Base-by-base conservation (phyloP, 164 flowering plant genomes). In the Amborella trichopoda region DNA sequence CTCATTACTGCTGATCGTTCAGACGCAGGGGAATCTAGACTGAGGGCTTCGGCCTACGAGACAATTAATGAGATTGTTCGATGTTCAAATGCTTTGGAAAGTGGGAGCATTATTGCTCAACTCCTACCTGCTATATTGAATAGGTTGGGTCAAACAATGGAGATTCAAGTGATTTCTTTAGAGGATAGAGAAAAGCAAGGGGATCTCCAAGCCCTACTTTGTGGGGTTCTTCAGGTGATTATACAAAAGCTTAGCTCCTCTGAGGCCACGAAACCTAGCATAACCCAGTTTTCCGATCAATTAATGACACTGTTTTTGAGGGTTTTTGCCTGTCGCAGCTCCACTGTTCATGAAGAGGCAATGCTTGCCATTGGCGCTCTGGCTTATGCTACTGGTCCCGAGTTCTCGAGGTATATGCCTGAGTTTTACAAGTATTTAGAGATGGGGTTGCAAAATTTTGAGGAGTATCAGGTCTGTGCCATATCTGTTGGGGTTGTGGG, bases 281-380 rank as follows among this genome's bases (percentile, higher is more conserved):
- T 84, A 9, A 71, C 77, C 26, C 84, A 81, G 62, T 57, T 58
- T 14, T 79, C 83, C 14, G 90, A 85, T 59, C 79, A 74, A 49
- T 72, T 85, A 26, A 85, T 85, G 95, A 16, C 70, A 2, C 47
- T 75, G 58, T 77, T 84, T 55, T 81, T 84, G 19, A 72, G 53
- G 46, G 84, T 84, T 28, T 79, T 84, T 68, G 79, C 62, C 22
- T 84, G 95, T 59, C 78, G 77, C 40, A 79, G 87, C 52, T 70
- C 90, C n/a, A 79, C 87, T 9, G 95, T 84, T 32, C 87, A 84
- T 47, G 90, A 84, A 58, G 94, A 84, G 64, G 90, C 87, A 2
- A 81, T 84, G 94, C 94, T 84, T 55, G 89, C 89, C 14, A 81
- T 84, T 46, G 94, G 94, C 23, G 78, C 94, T 12, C 68, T 84